Evolutionary conservation across 257 asterid genomes (phyloP).

Genomic region (Asclepias syriaca): DNA sequence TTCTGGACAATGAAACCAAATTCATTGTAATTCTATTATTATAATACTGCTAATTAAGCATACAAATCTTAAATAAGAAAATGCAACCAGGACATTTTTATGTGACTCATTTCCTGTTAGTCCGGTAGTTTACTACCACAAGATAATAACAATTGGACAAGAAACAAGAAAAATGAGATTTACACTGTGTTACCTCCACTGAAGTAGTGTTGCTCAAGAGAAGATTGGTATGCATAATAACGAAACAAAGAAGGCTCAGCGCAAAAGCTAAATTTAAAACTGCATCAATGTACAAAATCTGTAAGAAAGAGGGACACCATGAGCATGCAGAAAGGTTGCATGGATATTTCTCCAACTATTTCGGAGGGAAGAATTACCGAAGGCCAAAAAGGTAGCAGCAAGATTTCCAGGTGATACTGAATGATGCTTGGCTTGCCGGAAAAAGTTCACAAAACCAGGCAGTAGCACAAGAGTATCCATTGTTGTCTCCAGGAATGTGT

Average conservation of each 20-base stretch:
- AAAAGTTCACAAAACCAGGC: conserved; percentile 66
- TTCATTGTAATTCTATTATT: too few species aligned
- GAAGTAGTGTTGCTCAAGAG: conserved; percentile 80
- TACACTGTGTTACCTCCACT: conserved; percentile 49
- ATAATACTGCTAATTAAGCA: too few species aligned
- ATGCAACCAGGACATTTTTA: not conserved
- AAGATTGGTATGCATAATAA: conserved; percentile 61
- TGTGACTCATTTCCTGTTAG: not conserved
- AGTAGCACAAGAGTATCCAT: conserved; percentile 71
- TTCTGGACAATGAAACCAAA: not conserved
- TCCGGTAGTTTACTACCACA: not conserved
- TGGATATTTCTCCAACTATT: conserved; percentile 6
- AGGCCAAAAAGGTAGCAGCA: conserved; percentile 75
- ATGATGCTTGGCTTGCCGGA: conserved; percentile 40
- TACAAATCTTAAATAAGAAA: not conserved
- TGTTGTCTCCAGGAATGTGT: conserved; percentile 70
- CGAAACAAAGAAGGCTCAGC: conserved; percentile 82
- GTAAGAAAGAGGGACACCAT: conserved; percentile 54
- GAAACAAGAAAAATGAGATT: not conserved
- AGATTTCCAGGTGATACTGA: conserved; percentile 64
- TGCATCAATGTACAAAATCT: conserved; percentile 76
- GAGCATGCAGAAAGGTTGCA: conserved; percentile 32
- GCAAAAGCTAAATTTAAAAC: conserved; percentile 83
- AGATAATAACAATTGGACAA: not conserved
- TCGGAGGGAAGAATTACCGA: conserved; percentile 43